Conservation (phyloP, 179 eudicot species). For the Sideroxylon spinosum region DNA sequence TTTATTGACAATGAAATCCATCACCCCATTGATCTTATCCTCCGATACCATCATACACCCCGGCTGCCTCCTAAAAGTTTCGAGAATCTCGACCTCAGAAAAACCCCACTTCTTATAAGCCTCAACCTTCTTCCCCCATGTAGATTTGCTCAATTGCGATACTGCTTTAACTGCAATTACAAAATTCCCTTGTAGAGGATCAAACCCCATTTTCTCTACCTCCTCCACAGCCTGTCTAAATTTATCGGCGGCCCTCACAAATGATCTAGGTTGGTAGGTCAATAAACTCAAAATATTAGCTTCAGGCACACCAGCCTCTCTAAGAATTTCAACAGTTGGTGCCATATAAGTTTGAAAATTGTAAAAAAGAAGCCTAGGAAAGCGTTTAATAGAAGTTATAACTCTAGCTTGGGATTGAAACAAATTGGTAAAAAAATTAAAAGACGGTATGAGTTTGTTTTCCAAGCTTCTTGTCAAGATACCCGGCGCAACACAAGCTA, state of each 20-base stretch:
- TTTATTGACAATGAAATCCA: conserved; percentile 27
- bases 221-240: conserved; percentile 19
- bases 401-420: not conserved
- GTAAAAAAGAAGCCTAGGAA: not conserved
- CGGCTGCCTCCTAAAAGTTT: conserved; percentile 27
- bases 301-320: conserved; percentile 23
- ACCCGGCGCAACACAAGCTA: conserved; percentile 1
- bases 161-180: conserved; percentile 11
- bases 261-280: not conserved
- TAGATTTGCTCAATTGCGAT: not conserved
- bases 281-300: conserved; percentile 7
- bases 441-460: conserved; percentile 19
- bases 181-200: conserved; percentile 17
- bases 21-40: conserved; percentile 18
- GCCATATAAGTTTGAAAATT: not conserved
- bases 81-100: conserved; percentile 24
- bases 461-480: conserved; percentile 19
- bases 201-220: conserved; percentile 25
- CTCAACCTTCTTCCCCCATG: conserved; percentile 25
- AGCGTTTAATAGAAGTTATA: conserved; percentile 1
- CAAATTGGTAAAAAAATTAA: conserved; percentile 3
- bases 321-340: conserved; percentile 20
- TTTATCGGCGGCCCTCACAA: not conserved
- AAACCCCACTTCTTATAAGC: conserved; percentile 33
- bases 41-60: conserved; percentile 28